Evolutionary conservation across 2,329 filamentous ascomycete species (phyloP), one percentile per base, ranked within the genome.

Genomic region (Arthrobotrys musiformis): DNA sequence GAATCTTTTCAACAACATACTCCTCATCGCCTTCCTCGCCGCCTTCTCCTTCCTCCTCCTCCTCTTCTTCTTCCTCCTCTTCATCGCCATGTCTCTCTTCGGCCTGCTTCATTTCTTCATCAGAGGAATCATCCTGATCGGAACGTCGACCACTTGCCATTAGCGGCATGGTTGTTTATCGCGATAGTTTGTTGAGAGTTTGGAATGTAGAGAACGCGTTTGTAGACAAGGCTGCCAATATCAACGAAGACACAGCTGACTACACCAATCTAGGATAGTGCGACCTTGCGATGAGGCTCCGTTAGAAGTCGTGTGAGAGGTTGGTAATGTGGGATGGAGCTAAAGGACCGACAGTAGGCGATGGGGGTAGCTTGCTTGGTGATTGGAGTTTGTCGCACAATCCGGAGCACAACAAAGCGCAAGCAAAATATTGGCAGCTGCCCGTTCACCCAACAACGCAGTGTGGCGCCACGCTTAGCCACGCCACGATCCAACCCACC

Each of bases 1-100:
- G 7, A 15, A 76, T 76, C 58, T 78, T 78, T 30, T 78, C 68
- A 2, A 78, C 74, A 5, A 37, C 37, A 9, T 35, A 72, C 15
- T 30, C 50, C 4, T 70, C 72, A 4, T 60, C 72, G 1, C 44
- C 66, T 0, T 17, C 73, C 1, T 46, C 61, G 13, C 30, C 50
- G 9, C 28, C 66, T n/a, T 48, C 30, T 35, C 54, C 66, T 26
- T 66, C 66, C 13, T 70, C 67, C 22, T 54, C 74, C 2, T 66
- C 73, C 15, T 46, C 58, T n/a, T 44, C 66, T 26, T 66, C 66
- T 15, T 70, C 67, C 22, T 54, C 74, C 2, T 66, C 73, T 17
- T 46, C 58, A 3, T 70, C 66, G 9, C 46, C 58, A 7, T 48
- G 37, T 2, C 22, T 15, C 17, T 48, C 66, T n/a, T 70, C 74